A percentile compares a stretch with the other conserved stretches of the same genome.
phyloP scores from a whole-genome alignment of 331 rosid genomes.

The Erythrophleum ivorense region DNA sequence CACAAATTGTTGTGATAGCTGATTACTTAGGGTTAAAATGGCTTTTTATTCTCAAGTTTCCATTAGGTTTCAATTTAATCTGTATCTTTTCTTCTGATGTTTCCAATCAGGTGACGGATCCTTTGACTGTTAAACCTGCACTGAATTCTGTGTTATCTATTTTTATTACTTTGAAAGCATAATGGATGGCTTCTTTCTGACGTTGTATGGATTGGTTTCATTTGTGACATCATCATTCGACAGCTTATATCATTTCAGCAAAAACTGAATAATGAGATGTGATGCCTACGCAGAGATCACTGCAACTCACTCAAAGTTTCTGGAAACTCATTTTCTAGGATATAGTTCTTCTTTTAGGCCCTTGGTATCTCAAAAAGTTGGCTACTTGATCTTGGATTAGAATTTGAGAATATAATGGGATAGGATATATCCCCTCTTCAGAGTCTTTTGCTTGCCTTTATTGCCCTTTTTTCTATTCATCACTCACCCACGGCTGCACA shows the following conservation, averaged over 20 bases:
- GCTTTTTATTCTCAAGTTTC: not conserved
- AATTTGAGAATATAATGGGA: not conserved
- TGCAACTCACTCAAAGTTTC: not conserved
- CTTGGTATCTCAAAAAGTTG: not conserved
- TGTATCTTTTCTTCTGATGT: constrained; percentile 7
- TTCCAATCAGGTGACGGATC: not conserved
- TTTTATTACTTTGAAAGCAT: constrained; percentile 5
- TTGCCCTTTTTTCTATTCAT: not conserved
- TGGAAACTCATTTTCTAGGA: not conserved
- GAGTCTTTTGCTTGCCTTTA: constrained; percentile 11
- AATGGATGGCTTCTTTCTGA: not conserved
- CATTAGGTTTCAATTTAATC: not conserved
- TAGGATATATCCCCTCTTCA: constrained; percentile 1
- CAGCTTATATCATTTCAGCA: not conserved
- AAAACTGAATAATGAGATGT: not conserved
- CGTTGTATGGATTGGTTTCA: not conserved
- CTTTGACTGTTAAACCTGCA: not conserved
- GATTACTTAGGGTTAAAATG: constrained; percentile 8
- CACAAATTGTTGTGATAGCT: not conserved
- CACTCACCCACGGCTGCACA: not conserved
- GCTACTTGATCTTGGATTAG: not conserved
- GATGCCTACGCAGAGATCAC: not conserved
- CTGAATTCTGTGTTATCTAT: not conserved
- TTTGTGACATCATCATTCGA: not conserved
- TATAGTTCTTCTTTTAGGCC: not conserved